A percentile compares a stretch with the other conserved stretches of the same genome.
phyloP scores from a whole-genome alignment of 768 basidiomycete species.

The Cyclocybe aegerita region DNA sequence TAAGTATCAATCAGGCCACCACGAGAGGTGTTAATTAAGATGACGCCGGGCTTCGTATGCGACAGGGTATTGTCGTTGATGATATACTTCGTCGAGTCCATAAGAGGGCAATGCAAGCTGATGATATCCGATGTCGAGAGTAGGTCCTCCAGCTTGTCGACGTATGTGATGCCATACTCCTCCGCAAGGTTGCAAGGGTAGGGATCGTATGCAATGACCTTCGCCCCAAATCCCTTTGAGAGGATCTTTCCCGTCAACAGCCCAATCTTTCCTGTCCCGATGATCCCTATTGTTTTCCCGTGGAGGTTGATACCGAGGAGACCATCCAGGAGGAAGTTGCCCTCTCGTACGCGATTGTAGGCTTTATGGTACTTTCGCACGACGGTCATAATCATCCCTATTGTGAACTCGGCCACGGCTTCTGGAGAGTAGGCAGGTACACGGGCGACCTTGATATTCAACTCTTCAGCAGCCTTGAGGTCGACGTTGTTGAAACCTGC shows the following conservation, averaged over 20 bases:
- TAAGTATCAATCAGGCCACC: conserved; percentile 42
- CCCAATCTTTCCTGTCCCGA: conserved; percentile 45
- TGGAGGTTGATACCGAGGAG: conserved; percentile 40
- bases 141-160: conserved; percentile 34
- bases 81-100: conserved; percentile 35
- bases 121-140: conserved; percentile 37
- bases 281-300: conserved; percentile 42
- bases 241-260: conserved; percentile 41
- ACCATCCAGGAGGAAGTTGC: conserved; percentile 45
- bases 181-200: conserved; percentile 31
- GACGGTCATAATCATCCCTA: conserved; percentile 47
- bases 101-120: conserved; percentile 42
- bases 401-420: conserved; percentile 43
- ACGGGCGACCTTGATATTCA: conserved; percentile 36
- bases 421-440: conserved; percentile 45
- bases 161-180: conserved; percentile 38
- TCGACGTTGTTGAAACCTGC: conserved; percentile 46
- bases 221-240: conserved; percentile 36
- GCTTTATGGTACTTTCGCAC: conserved; percentile 47
- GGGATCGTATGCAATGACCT: conserved; percentile 40
- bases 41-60: conserved; percentile 38
- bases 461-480: conserved; percentile 25
- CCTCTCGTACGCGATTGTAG: conserved; percentile 43
- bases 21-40: conserved; percentile 43
- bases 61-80: conserved; percentile 38